Percentiles rank a stretch among this genome's conserved stretches.
These are phyloP conservation scores for Huntiella omanensis DNA, from an alignment of 2,329 filamentous ascomycete species.

Conservation along the genomic window DNA sequence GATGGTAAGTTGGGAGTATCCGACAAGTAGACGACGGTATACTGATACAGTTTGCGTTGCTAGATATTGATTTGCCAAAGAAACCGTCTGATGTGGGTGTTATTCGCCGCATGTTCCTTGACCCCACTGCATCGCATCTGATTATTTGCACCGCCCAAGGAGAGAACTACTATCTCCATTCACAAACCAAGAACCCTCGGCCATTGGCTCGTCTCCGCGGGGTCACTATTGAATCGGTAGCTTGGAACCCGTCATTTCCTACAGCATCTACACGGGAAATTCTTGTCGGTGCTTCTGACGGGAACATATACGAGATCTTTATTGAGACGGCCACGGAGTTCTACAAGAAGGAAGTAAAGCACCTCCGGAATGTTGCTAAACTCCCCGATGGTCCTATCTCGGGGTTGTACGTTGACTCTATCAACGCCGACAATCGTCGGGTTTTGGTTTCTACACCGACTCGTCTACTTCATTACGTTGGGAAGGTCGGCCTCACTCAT, in stretches of 20 bases:
- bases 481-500: slow-evolving; percentile 53
- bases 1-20: slow-evolving; percentile 39
- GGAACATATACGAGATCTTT: slow-evolving; percentile 84
- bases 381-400: slow-evolving; percentile 67
- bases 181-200: slow-evolving; percentile 76
- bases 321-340: slow-evolving; percentile 91
- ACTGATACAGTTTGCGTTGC: not conserved
- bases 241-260: slow-evolving; percentile 86
- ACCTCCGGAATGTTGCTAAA: slow-evolving; percentile 67
- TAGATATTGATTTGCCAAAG: slow-evolving; percentile 93
- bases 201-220: slow-evolving; percentile 66
- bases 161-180: slow-evolving; percentile 96
- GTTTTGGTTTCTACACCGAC: slow-evolving; percentile 65
- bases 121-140: slow-evolving; percentile 87
- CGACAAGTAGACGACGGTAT: not conserved
- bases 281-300: slow-evolving; percentile 75
- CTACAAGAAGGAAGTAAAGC: slow-evolving; percentile 87
- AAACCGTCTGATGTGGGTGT: slow-evolving; percentile 78
- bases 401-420: slow-evolving; percentile 65
- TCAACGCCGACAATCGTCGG: slow-evolving; percentile 55
- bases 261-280: slow-evolving; percentile 93
- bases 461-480: slow-evolving; percentile 62
- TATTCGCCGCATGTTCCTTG: slow-evolving; percentile 91
- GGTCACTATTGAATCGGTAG: slow-evolving; percentile 71
- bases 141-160: slow-evolving; percentile 78